phyloP scores from a whole-genome alignment of 73 alveolate genomes.

The Paramecium sonneborni region DNA sequence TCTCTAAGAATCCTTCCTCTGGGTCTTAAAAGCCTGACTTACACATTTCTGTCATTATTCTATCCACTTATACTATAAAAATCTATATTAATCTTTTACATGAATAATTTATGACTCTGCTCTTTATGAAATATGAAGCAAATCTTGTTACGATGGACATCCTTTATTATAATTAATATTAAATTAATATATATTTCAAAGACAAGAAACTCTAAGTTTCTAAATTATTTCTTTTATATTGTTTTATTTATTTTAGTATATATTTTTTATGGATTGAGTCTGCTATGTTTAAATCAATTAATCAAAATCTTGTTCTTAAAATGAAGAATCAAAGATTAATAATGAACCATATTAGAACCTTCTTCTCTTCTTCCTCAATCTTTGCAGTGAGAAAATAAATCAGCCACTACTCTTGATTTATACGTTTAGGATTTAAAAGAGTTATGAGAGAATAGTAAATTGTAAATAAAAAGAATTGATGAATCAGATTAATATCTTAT shows the following conservation, averaged over 20 bases:
- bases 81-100: background rate
- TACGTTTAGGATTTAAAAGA: background rate
- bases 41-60: constrained; percentile 53
- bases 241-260: background rate
- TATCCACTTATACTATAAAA: constrained; percentile 6
- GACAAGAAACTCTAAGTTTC: background rate
- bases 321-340: background rate
- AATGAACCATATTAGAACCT: background rate
- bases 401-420: background rate
- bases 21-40: constrained; percentile 36
- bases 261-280: background rate
- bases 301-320: background rate
- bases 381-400: background rate
- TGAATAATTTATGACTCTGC: constrained; percentile 34
- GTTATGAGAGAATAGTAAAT: constrained; percentile 8
- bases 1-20: constrained; percentile 22
- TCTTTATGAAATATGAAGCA: constrained; percentile 21
- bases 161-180: background rate
- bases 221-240: background rate
- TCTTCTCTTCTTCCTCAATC: background rate
- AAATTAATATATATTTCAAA: background rate
- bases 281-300: background rate
- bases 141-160: constrained; percentile 53
- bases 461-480: constrained; percentile 17
- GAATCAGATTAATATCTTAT: constrained; percentile 35